These are phyloP conservation scores for Phaffomyces opuntiae DNA, from an alignment of 805 yeast genomes.

Conservation along the genomic window DNA sequence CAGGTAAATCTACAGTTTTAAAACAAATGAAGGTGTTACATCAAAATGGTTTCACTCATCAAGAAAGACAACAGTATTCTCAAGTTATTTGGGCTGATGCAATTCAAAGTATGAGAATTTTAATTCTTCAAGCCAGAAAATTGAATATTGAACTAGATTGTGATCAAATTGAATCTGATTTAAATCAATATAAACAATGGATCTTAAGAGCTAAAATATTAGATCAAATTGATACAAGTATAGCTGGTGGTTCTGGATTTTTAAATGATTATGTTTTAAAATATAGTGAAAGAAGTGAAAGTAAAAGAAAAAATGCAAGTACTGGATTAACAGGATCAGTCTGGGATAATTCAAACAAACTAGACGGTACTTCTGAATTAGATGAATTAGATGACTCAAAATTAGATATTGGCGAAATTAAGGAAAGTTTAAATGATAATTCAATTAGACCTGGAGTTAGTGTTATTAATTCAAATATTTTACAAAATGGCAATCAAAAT, in stretches of 20 bases:
- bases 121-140: slow-evolving; percentile 70
- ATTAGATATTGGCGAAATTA: too few relatives aligned
- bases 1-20: slow-evolving; percentile 88
- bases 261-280: slow-evolving; percentile 57
- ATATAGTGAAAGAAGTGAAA: slow-evolving; percentile 49
- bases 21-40: slow-evolving; percentile 85
- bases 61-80: slow-evolving; percentile 72
- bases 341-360: slow-evolving; percentile 17
- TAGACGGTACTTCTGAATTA: slow-evolving; percentile 2
- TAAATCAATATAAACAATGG: slow-evolving; percentile 41
- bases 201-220: slow-evolving; percentile 52
- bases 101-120: slow-evolving; percentile 71
- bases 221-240: slow-evolving; percentile 54
- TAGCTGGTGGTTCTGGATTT: slow-evolving; percentile 61
- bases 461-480: slow-evolving; percentile 12
- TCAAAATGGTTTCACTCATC: slow-evolving; percentile 74
- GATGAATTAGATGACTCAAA: slow-evolving; percentile 15
- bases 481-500: slow-evolving; percentile 8
- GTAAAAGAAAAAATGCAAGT: slow-evolving; percentile 43
- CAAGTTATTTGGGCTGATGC: slow-evolving; percentile 93
- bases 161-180: slow-evolving; percentile 44
- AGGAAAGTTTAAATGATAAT: slow-evolving; percentile 10
- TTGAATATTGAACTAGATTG: slow-evolving; percentile 59
- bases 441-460: slow-evolving; percentile 20
- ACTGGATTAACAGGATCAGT: slow-evolving; percentile 42